Evolutionary conservation across 1,284 basidiomycete species (phyloP), one percentile per base, ranked within the genome.

Genomic region (Inonotus hispidus): DNA sequence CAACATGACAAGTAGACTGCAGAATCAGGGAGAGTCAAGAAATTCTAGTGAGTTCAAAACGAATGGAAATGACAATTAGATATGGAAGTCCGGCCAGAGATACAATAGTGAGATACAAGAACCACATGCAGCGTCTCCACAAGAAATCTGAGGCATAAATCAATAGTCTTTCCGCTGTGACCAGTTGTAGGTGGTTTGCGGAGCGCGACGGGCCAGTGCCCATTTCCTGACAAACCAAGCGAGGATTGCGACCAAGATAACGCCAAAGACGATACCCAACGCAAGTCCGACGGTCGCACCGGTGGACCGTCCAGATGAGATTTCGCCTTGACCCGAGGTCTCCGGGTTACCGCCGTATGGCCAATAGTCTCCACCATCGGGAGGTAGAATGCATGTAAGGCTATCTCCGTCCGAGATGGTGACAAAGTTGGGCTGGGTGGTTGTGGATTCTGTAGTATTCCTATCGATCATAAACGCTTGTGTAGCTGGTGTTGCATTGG

Each of bases 351-450:
- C 77, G 8, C 85, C 85, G 64, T 81, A 87, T 0, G 88, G 88
- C 88, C 88, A 90, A 68, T 76, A 88, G 68, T 84, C 79, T n/a
- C 87, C 87, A 25, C 81, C 82, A 41, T 76, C 73, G 1, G 87
- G 87, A 14, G 88, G 86, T 13, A 81, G 64, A 61, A 90, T 81
- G 65, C 87, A 90, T 6, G 81, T 87, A 53, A 90, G 71, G 35
- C 77, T 77, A 63, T 86, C 77, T 16, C 78, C 84, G 66, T 84
- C 77, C 13, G 72, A 67, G 27, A 87, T 78, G 38, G 68, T 64
- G 64, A 75, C 67, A 64, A 90, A 88, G 63, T 81, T 75, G 21
- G 70, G 56, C 67, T 88, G 87, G 19, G 82, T 68, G 16, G 70
- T 79, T 7, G 78, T 75, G 13, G 69, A 61, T 25, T 71, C 65